These are phyloP conservation scores for Zymoseptoria crescenta DNA, from an alignment of 2,329 filamentous ascomycete species.

Conservation along the genomic window DNA sequence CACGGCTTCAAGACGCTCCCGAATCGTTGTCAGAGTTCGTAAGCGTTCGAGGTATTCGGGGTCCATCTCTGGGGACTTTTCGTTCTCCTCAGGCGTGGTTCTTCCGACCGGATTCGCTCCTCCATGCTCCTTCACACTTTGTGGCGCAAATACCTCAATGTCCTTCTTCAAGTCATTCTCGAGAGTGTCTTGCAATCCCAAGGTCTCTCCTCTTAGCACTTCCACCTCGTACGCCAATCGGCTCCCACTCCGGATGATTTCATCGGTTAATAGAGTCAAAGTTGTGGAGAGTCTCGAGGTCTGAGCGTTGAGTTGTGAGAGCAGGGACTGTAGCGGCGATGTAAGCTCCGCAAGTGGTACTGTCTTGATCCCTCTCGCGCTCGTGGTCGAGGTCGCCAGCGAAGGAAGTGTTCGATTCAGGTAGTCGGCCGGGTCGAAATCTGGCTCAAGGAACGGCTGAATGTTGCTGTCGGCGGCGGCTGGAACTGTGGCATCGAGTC, in stretches of 20 bases:
- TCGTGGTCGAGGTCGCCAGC: constrained; percentile 46
- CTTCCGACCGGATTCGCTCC: not conserved
- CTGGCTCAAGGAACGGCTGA: constrained; percentile 63
- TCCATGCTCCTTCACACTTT: constrained; percentile 3
- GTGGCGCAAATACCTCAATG: constrained; percentile 58
- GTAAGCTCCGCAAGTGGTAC: constrained; percentile 69
- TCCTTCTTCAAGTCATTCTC: constrained; percentile 65
- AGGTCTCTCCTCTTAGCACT: constrained; percentile 77
- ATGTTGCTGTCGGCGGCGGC: constrained; percentile 67
- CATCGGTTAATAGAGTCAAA: constrained; percentile 84
- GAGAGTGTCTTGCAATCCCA: constrained; percentile 71
- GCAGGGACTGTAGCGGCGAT: constrained; percentile 70
- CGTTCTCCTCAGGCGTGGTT: constrained; percentile 31
- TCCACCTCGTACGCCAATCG: constrained; percentile 92
- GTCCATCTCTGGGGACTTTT: constrained; percentile 37
- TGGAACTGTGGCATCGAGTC: constrained; percentile 36
- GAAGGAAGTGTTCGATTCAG: constrained; percentile 72
- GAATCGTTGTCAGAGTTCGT: constrained; percentile 73
- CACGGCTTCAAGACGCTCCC: constrained; percentile 75
- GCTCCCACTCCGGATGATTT: constrained; percentile 82
- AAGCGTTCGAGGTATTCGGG: constrained; percentile 63
- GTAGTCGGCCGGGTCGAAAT: constrained; percentile 78
- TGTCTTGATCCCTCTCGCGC: constrained; percentile 28
- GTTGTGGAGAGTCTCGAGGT: constrained; percentile 73
- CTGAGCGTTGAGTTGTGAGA: constrained; percentile 82